Percentiles rank a stretch among this genome's conserved stretches.
Conservation (phyloP, 2,329 filamentous ascomycete species). For the Trichoderma polysporum region DNA sequence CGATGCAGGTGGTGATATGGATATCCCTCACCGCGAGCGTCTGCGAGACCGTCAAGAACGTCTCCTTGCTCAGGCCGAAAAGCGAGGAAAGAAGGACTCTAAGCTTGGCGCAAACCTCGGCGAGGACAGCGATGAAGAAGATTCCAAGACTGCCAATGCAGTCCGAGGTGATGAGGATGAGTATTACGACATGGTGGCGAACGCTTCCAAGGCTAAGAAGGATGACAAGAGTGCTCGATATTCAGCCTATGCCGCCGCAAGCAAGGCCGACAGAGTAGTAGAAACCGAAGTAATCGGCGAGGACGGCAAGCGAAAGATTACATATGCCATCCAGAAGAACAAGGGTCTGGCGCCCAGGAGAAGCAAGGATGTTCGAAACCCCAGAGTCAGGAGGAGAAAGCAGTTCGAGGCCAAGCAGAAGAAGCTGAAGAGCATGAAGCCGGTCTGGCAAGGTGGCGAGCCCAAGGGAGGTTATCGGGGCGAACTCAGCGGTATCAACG, state of each 20-base stretch:
- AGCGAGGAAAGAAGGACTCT: slow-evolving; percentile 67
- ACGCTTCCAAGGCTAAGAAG: slow-evolving; percentile 67
- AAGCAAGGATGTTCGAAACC: slow-evolving; percentile 93
- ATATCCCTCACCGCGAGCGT: slow-evolving; percentile 86
- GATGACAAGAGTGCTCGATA: slow-evolving; percentile 65
- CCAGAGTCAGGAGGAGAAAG: slow-evolving; percentile 96
- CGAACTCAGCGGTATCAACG: slow-evolving; percentile 94
- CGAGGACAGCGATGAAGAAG: slow-evolving; percentile 68
- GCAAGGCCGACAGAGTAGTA: slow-evolving; percentile 62
- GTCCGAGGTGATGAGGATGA: slow-evolving; percentile 64
- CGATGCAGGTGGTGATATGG: slow-evolving; percentile 74
- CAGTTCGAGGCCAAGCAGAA: slow-evolving; percentile 97
- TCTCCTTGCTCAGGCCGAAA: slow-evolving; percentile 84
- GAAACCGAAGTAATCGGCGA: slow-evolving; percentile 68
- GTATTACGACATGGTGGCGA: slow-evolving; percentile 88
- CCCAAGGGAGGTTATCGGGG: slow-evolving; percentile 83
- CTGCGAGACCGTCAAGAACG: slow-evolving; percentile 81
- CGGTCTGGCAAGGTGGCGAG: slow-evolving; percentile 82
- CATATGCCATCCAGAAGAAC: slow-evolving; percentile 94
- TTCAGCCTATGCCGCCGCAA: slow-evolving; percentile 59
- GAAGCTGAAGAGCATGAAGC: slow-evolving; percentile 86
- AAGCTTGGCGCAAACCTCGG: slow-evolving; percentile 65
- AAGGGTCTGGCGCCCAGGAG: slow-evolving; percentile 87
- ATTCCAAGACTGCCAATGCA: slow-evolving; percentile 52
- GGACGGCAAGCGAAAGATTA: slow-evolving; percentile 90